These are phyloP conservation scores for Penicillium soppii DNA, from an alignment of 495 filamentous ascomycete genomes.

Conservation along the genomic window DNA sequence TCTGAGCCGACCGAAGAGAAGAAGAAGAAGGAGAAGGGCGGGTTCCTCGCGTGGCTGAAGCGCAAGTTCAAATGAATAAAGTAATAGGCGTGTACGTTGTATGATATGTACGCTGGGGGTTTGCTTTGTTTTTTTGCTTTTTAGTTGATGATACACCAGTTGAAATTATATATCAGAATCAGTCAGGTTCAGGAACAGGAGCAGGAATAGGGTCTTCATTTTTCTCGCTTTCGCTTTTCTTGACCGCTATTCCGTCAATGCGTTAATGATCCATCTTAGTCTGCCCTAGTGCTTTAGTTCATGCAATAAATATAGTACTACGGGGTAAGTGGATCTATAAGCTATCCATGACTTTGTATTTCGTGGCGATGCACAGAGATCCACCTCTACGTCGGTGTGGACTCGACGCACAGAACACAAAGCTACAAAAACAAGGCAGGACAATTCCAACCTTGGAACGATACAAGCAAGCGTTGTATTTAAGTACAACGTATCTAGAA, in stretches of 20 bases:
- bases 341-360: no score
- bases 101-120: conserved; percentile 20
- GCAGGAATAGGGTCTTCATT: background rate
- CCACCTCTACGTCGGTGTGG: no score
- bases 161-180: conserved; percentile 29
- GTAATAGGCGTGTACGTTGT: conserved; percentile 13
- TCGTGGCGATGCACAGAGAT: no score
- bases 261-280: no score
- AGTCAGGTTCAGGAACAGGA: no score
- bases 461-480: no score
- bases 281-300: background rate
- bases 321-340: background rate
- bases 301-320: background rate
- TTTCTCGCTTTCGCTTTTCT: background rate
- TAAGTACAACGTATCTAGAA: no score
- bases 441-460: no score
- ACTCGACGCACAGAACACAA: no score
- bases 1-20: conserved; percentile 11
- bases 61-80: conserved; percentile 28
- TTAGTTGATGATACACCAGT: conserved; percentile 29
- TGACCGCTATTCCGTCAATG: background rate
- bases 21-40: conserved; percentile 30
- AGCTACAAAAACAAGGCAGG: no score
- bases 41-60: conserved; percentile 30
- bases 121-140: conserved; percentile 8